Evolutionary conservation across 164 flowering plant genomes (phyloP), one percentile per base, ranked within the genome.

Genomic region (Tetrastigma voinierianum): DNA sequence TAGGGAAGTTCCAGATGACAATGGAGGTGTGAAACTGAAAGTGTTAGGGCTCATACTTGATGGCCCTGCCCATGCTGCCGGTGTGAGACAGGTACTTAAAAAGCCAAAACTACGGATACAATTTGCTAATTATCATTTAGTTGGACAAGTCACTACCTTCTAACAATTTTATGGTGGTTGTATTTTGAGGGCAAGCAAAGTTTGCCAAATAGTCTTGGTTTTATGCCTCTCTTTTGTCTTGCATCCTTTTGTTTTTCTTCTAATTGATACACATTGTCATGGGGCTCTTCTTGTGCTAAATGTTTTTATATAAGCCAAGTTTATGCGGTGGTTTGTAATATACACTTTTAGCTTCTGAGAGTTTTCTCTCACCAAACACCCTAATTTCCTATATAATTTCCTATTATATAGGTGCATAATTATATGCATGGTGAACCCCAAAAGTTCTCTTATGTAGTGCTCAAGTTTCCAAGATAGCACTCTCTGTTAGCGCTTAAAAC

Each of bases 31-130:
- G 66, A 91, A 82, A 73, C 74, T 94, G 76, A 90, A 89, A 83
- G 96, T 94, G 9, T 77, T 89, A 25, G 98, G 98, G 46, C 83
- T 94, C 19, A 64, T 94, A 61, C 76, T 94, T 78, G 97, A 90
- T 78, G 97, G 98, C 20, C 96, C 96, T 60, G 98, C 98, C 19
- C 86, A 90, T 71, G 47, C 77, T 70, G 98, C 93, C 73, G 98
- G 98, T 68, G 89, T 94, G 18, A 87, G 89, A 77, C 97, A 91
- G 97, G 98, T 94, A 82, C 11, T 32, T 19, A 21, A 18, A 61
- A 13, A 17, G 3, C 4, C 13, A n/a, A 21, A 51, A 49, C 15
- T 14, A 5, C 16, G n/a, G 18, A 68, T 60, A 59, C 45, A 11
- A 45, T 45, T 24, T 32, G 10, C 20, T 14, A 12, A 14, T 11